phyloP scores from a whole-genome alignment of 2,329 filamentous ascomycete genomes.

The Aspergillus puulaauensis region DNA sequence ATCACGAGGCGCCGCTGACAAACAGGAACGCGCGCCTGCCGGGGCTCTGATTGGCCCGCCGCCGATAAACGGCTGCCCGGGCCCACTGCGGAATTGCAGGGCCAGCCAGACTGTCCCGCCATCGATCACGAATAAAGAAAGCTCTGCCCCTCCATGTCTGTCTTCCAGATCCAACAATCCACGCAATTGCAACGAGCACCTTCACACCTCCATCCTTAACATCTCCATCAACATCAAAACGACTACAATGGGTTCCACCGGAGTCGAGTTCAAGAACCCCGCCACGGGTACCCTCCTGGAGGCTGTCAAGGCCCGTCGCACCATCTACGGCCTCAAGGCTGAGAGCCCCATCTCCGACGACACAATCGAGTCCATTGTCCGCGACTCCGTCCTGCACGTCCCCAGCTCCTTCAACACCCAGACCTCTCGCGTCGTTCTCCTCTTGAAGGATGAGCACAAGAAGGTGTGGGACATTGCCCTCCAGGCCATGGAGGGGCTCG shows the following conservation, averaged over 20 bases:
- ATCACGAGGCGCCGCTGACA: not conserved
- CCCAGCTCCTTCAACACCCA: constrained; percentile 88
- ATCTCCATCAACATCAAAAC: not conserved
- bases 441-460: constrained; percentile 79
- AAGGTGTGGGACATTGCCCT: constrained; percentile 81
- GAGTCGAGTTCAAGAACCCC: constrained; percentile 33
- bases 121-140: not conserved
- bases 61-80: not conserved
- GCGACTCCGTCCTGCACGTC: constrained; percentile 59
- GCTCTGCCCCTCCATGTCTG: constrained; percentile 3
- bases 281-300: constrained; percentile 31
- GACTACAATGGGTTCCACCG: constrained; percentile 39
- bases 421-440: constrained; percentile 72
- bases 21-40: not conserved
- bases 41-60: not conserved
- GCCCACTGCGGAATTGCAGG: not conserved
- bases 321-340: constrained; percentile 31
- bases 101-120: not conserved
- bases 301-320: constrained; percentile 32
- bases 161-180: not conserved
- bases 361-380: constrained; percentile 30
- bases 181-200: too few relatives aligned
- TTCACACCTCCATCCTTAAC: not conserved
- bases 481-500: constrained; percentile 54
- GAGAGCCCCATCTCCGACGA: constrained; percentile 35